These are phyloP conservation scores for Whalleya microplaca DNA, from an alignment of 2,329 filamentous ascomycete genomes.

Conservation along the genomic window DNA sequence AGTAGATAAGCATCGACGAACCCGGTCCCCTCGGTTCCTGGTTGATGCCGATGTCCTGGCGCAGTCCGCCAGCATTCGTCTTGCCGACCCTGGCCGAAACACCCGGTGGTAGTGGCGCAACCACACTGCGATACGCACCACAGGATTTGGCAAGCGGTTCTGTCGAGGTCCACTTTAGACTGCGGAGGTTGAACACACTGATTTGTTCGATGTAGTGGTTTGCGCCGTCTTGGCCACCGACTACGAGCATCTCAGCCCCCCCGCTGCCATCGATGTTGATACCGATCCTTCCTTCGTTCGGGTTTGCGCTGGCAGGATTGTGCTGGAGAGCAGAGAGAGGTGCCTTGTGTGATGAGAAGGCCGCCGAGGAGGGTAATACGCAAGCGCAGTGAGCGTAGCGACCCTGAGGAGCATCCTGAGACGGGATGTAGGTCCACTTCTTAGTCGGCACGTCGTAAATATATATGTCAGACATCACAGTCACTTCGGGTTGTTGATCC, in stretches of 20 bases:
- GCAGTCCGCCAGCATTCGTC: constrained; percentile 47
- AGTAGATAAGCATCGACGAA: constrained; percentile 92
- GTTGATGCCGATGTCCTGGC: constrained; percentile 51
- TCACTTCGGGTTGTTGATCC: constrained; percentile 81
- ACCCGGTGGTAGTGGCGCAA: constrained; percentile 75
- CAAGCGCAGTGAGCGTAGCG: constrained; percentile 96
- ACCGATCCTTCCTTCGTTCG: constrained; percentile 86
- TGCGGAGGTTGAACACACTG: constrained; percentile 95
- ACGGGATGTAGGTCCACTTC: constrained; percentile 83
- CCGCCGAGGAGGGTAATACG: constrained; percentile 84
- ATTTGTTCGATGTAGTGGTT: constrained; percentile 99
- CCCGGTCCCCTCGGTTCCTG: constrained; percentile 61
- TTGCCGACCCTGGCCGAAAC: constrained; percentile 70
- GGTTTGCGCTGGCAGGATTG: constrained; percentile 80
- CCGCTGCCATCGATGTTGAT: constrained; percentile 88
- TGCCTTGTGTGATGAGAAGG: constrained; percentile 82
- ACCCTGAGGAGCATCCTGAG: constrained; percentile 84
- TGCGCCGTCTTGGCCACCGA: constrained; percentile 94
- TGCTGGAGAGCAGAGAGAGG: constrained; percentile 87
- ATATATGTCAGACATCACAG: constrained; percentile 97
- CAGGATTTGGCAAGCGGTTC: constrained; percentile 87
- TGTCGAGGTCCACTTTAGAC: constrained; percentile 93
- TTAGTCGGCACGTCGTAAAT: constrained; percentile 85
- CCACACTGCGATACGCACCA: constrained; percentile 94
- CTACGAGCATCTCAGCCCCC: constrained; percentile 95